Conservation (phyloP, 805 yeast genomes). For the Wickerhamomyces bovis region DNA sequence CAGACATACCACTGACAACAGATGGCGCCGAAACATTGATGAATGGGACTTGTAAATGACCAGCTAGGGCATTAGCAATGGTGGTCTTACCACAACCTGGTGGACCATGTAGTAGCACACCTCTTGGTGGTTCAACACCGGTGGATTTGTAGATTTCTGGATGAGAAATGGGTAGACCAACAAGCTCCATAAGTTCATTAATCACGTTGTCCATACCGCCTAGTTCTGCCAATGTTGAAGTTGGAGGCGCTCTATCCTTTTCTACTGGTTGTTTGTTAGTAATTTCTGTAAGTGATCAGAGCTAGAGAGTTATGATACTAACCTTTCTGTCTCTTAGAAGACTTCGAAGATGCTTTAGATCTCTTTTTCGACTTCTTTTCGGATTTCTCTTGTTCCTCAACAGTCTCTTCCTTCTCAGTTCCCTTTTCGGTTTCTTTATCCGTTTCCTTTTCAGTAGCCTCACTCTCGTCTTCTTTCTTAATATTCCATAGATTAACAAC, state of each 20-base stretch:
- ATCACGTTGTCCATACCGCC: slow-evolving; percentile 91
- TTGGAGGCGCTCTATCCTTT: slow-evolving; percentile 66
- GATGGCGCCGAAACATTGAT: slow-evolving; percentile 90
- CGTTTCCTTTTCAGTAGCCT: background rate
- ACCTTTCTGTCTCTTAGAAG: slow-evolving; percentile 36
- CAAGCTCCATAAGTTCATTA: slow-evolving; percentile 79
- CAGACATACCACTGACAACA: slow-evolving; percentile 98
- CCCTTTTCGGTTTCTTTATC: slow-evolving; percentile 1
- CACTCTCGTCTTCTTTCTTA: slow-evolving; percentile 13
- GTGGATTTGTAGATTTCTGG: slow-evolving; percentile 86
- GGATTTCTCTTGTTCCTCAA: slow-evolving; percentile 9
- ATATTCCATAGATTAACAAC: slow-evolving; percentile 67
- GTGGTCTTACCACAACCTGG: slow-evolving; percentile 99
- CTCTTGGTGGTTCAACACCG: slow-evolving; percentile 94
- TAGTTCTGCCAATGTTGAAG: slow-evolving; percentile 58
- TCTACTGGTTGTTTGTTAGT: slow-evolving; percentile 27
- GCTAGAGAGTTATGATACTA: no score
- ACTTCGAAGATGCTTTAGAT: slow-evolving; percentile 35
- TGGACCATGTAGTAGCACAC: slow-evolving; percentile 92
- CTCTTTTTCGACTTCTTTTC: slow-evolving; percentile 37
- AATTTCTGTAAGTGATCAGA: no score
- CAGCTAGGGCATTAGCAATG: slow-evolving; percentile 93
- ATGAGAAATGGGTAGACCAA: slow-evolving; percentile 87
- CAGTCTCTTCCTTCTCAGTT: slow-evolving; percentile 9
- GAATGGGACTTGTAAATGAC: slow-evolving; percentile 90